Evolutionary conservation across 208 protist species (phyloP).

Genomic region (Wallacemonas collosoma): DNA sequence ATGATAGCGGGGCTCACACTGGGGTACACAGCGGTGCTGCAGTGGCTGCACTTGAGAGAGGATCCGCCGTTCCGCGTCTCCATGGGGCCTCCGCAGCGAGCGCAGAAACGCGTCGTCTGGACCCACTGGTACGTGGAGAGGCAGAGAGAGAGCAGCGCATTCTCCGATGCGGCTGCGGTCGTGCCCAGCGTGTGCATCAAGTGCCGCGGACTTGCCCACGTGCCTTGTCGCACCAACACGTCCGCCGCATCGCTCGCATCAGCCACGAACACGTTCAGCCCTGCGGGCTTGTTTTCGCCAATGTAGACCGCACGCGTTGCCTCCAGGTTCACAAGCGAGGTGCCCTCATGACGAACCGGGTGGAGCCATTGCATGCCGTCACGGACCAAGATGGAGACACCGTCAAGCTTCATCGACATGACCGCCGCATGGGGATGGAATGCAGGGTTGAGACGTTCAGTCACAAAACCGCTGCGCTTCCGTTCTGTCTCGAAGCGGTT

Average conservation of each 20-base stretch:
- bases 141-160: conserved; percentile 37
- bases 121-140: conserved; percentile 37
- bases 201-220: conserved; percentile 18
- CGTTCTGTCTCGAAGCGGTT: conserved; percentile 37
- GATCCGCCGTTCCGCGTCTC: conserved; percentile 24
- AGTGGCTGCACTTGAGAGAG: conserved; percentile 25
- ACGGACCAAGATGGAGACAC: conserved; percentile 23
- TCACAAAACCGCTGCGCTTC: conserved; percentile 27
- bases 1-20: conserved; percentile 48
- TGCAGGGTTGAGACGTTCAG: conserved; percentile 12
- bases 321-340: conserved; percentile 16
- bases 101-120: conserved; percentile 29
- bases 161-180: conserved; percentile 10
- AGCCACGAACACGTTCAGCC: conserved; percentile 37
- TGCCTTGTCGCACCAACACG: conserved; percentile 11
- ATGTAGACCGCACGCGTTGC: conserved; percentile 27
- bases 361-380: conserved; percentile 29
- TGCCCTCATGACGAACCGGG: conserved; percentile 13
- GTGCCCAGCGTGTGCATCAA: conserved; percentile 19
- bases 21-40: conserved; percentile 33
- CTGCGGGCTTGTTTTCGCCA: conserved; percentile 27
- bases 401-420: conserved; percentile 31
- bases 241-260: conserved; percentile 13
- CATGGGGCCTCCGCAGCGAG: conserved; percentile 31
- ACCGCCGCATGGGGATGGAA: conserved; percentile 27